These are phyloP conservation scores for Chrysoporthe cubensis DNA, from an alignment of 2,329 filamentous ascomycete species.

Conservation along the genomic window DNA sequence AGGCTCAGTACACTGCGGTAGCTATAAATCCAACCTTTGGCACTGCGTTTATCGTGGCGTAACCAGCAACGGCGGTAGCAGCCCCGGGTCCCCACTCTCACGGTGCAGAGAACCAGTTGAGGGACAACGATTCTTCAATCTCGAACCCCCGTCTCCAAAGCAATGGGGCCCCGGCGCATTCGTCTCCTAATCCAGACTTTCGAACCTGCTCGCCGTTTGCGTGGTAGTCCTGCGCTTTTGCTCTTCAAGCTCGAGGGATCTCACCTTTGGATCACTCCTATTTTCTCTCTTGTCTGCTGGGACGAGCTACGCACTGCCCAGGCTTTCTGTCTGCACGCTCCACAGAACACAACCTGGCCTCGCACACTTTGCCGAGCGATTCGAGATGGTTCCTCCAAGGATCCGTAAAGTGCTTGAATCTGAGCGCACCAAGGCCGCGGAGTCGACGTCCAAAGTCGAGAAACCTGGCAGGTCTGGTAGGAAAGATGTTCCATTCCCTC, in stretches of 20 bases:
- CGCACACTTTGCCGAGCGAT: not conserved
- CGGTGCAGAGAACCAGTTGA: not conserved
- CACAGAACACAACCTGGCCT: not conserved
- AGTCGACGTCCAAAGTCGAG: not conserved
- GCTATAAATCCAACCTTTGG: not conserved
- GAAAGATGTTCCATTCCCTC: not conserved
- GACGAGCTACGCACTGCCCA: not conserved
- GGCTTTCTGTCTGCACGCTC: not conserved
- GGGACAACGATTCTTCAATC: not conserved
- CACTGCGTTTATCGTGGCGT: no score
- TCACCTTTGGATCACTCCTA: not conserved
- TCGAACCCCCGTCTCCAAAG: not conserved
- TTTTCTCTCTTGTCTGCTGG: not conserved
- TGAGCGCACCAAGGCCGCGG: not conserved
- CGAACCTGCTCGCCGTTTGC: not conserved
- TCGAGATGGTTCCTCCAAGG: constrained; percentile 8
- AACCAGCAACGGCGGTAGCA: not conserved
- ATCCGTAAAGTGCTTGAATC: not conserved
- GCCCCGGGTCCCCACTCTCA: not conserved
- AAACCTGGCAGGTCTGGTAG: not conserved
- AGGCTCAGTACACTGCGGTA: not conserved
- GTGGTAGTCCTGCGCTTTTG: not conserved
- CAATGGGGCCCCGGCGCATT: not conserved
- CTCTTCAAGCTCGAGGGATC: not conserved
- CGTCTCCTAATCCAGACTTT: not conserved